Percentiles rank a stretch among this genome's conserved stretches.
Conservation (phyloP, 1,139 yeast genomes). For the Candida sp. region DNA sequence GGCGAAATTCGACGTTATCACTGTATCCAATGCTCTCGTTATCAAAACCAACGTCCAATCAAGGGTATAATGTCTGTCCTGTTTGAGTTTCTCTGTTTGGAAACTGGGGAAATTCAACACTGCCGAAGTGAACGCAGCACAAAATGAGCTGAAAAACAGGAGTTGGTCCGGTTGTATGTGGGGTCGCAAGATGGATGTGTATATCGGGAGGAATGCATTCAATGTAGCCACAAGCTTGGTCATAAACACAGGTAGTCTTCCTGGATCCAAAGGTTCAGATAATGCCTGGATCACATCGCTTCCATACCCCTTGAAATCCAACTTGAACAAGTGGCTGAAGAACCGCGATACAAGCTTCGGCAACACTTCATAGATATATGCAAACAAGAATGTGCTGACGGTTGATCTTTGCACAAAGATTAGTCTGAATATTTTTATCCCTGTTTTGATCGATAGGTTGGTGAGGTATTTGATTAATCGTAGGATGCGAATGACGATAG, state of each 20-base stretch:
- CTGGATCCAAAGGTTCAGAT: conserved; percentile 26
- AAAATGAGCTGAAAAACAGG: conserved; percentile 9
- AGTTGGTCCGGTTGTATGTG: conserved; percentile 1
- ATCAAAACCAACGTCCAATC: conserved; percentile 27
- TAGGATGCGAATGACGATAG: not conserved
- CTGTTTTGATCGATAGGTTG: conserved; percentile 1
- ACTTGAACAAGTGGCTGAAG: conserved; percentile 18
- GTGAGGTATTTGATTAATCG: not conserved
- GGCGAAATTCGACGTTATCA: conserved; percentile 19
- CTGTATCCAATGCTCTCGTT: conserved; percentile 26
- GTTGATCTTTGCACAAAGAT: conserved; percentile 17
- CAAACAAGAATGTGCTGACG: conserved; percentile 33
- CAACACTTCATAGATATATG: conserved; percentile 37
- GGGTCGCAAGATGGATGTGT: conserved; percentile 12
- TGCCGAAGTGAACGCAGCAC: conserved; percentile 24
- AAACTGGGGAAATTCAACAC: conserved; percentile 22
- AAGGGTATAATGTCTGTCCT: conserved; percentile 23
- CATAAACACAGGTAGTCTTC: conserved; percentile 35
- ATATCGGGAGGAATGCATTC: conserved; percentile 18
- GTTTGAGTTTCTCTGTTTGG: conserved; percentile 17
- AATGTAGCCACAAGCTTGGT: conserved; percentile 21
- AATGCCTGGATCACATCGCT: conserved; percentile 18
- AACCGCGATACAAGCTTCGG: conserved; percentile 31
- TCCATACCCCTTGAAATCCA: conserved; percentile 15
- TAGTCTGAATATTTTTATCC: conserved; percentile 2